phyloP scores from a whole-genome alignment of 352 stramenopile genomes.

The Peronospora belbahrii region DNA sequence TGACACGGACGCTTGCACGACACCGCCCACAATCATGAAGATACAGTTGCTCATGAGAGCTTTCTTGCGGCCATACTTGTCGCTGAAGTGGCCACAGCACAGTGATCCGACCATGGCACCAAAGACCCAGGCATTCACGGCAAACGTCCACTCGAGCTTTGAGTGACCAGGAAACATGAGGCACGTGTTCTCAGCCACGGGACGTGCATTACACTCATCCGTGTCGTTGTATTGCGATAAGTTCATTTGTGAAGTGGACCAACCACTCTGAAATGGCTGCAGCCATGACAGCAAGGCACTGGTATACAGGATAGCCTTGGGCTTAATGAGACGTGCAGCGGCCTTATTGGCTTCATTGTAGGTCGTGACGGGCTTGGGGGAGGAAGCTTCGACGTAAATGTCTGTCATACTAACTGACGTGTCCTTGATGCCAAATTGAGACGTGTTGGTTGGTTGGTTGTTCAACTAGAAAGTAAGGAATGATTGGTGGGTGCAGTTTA shows the following conservation, averaged over 20 bases:
- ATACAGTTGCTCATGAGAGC: slow-evolving; percentile 24
- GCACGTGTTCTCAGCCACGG: slow-evolving; percentile 16
- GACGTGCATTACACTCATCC: slow-evolving; percentile 17
- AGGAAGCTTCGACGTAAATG: slow-evolving; percentile 7
- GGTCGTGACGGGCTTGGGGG: slow-evolving; percentile 11
- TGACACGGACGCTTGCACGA: slow-evolving; percentile 12
- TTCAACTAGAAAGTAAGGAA: slow-evolving; percentile 20
- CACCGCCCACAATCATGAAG: slow-evolving; percentile 36
- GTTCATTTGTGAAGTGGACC: slow-evolving; percentile 25
- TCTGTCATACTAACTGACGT: slow-evolving; percentile 7
- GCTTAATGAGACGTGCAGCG: slow-evolving; percentile 20
- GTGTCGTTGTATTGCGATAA: slow-evolving; percentile 19
- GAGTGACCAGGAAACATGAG: slow-evolving; percentile 22
- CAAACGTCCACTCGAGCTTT: slow-evolving; percentile 22
- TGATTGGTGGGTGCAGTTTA: too few relatives aligned
- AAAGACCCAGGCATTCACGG: slow-evolving; percentile 22
- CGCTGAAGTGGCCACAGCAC: slow-evolving; percentile 14
- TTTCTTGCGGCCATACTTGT: slow-evolving; percentile 17
- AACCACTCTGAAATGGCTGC: slow-evolving; percentile 24
- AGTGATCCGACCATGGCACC: slow-evolving; percentile 16
- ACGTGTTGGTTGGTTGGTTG: slow-evolving; percentile 9
- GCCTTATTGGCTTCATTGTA: slow-evolving; percentile 25
- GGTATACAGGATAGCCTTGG: slow-evolving; percentile 19
- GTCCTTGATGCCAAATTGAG: background rate
- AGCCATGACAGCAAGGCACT: slow-evolving; percentile 17